These are phyloP conservation scores for Coemansia sp. DNA, from an alignment of 192 early-diverging fungal species.

Conservation along the genomic window DNA sequence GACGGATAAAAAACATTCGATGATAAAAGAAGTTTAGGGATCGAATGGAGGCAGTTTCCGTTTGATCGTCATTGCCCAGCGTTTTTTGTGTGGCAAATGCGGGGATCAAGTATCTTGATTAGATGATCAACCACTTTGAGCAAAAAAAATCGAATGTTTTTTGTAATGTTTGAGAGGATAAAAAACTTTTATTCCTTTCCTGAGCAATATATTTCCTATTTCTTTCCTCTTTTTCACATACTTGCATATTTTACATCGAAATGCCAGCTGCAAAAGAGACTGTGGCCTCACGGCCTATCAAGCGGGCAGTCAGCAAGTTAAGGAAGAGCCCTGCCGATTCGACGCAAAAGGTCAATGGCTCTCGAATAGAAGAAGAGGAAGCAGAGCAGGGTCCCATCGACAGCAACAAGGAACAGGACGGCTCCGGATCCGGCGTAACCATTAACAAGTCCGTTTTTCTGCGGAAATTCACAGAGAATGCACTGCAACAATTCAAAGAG, in stretches of 20 bases:
- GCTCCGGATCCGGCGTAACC: not conserved
- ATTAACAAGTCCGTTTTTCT: constrained; percentile 46
- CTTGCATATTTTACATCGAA: not conserved
- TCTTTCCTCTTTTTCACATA: not conserved
- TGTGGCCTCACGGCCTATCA: constrained; percentile 1
- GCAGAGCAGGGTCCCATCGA: not conserved
- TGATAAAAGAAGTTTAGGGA: too few relatives aligned
- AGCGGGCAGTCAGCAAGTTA: constrained; percentile 6
- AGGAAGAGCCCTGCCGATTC: not conserved
- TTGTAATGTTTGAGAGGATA: not conserved
- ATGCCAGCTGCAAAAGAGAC: constrained; percentile 8
- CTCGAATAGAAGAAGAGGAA: not conserved
- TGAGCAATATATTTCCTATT: not conserved
- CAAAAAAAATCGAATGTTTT: not conserved
- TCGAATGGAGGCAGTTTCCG: too few relatives aligned
- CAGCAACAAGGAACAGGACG: not conserved
- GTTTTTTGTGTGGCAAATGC: too few relatives aligned
- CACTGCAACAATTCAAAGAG: constrained; percentile 39
- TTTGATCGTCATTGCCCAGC: too few relatives aligned
- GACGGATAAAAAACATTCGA: not conserved
- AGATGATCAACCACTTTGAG: not conserved
- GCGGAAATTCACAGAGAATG: constrained; percentile 39
- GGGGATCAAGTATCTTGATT: too few relatives aligned
- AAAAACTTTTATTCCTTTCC: not conserved
- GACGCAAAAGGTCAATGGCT: not conserved